Conservation (phyloP, 2,329 filamentous ascomycete species). For the Colletotrichum somersetense region DNA sequence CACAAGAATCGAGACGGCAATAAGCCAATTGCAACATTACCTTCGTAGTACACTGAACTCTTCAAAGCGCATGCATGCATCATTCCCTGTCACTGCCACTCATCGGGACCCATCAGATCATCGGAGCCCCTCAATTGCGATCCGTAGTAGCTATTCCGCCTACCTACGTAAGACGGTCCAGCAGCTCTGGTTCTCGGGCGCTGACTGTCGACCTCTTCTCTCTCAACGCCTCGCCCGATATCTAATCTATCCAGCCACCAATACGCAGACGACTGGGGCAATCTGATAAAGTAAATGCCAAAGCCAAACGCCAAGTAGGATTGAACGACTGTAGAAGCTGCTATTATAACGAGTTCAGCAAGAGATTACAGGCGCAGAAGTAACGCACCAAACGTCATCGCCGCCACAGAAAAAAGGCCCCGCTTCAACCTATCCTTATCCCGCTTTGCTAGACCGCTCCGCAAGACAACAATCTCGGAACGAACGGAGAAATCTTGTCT, state of each 20-base stretch:
- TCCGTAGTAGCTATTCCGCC: conserved; percentile 24
- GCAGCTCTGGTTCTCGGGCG: conserved; percentile 18
- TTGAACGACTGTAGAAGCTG: background rate
- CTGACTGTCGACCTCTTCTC: conserved; percentile 18
- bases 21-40: conserved; percentile 8
- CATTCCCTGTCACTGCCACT: conserved; percentile 20
- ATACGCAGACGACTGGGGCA: background rate
- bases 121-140: conserved; percentile 30
- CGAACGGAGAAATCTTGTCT: background rate
- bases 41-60: background rate
- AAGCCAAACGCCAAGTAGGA: background rate
- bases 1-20: conserved; percentile 1
- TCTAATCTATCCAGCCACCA: conserved; percentile 14
- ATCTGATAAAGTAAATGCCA: background rate
- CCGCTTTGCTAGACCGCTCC: background rate
- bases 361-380: background rate
- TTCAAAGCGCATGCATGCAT: conserved; percentile 2
- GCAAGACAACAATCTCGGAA: background rate
- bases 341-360: background rate
- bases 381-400: background rate
- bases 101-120: conserved; percentile 22
- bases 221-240: conserved; percentile 22
- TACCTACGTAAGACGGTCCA: conserved; percentile 28
- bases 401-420: background rate
- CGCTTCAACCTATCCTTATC: background rate